Evolutionary conservation across 2,329 filamentous ascomycete genomes (phyloP).

Genomic region (Tympanopsis confertula): DNA sequence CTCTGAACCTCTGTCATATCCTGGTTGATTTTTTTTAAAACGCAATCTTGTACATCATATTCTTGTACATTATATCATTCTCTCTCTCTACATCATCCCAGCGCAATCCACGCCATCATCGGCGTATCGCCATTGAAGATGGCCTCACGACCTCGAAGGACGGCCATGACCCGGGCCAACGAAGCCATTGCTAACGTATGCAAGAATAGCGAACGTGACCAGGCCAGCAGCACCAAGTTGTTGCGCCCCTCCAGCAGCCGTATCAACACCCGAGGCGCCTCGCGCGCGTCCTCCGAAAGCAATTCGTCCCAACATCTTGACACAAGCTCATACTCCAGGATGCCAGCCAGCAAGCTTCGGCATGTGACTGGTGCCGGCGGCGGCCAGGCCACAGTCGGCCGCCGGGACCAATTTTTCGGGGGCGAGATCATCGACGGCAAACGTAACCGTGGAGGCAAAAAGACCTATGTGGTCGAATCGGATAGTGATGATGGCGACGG

Average conservation of each 20-base stretch:
- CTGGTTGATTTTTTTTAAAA: no score
- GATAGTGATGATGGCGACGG: slow-evolving; percentile 33
- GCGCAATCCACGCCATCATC: no score
- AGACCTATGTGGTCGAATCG: slow-evolving; percentile 48
- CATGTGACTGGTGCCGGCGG: slow-evolving; percentile 31
- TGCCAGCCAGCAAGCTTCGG: slow-evolving; percentile 36
- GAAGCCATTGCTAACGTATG: slow-evolving; percentile 37
- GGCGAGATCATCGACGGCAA: slow-evolving; percentile 36
- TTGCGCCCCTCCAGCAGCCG: slow-evolving; percentile 31
- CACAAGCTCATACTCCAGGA: slow-evolving; percentile 29
- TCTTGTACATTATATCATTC: no score
- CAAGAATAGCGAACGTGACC: slow-evolving; percentile 29
- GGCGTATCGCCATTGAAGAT: no score
- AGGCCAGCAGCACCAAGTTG: slow-evolving; percentile 32
- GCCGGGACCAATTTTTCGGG: slow-evolving; percentile 25
- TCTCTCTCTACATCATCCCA: no score
- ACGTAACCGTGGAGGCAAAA: slow-evolving; percentile 41
- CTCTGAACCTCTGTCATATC: no score
- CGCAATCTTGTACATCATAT: no score
- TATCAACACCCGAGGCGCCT: slow-evolving; percentile 31
- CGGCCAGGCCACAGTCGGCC: slow-evolving; percentile 12
- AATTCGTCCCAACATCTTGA: background rate
- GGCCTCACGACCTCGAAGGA: slow-evolving; percentile 34
- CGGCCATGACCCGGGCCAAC: slow-evolving; percentile 27
- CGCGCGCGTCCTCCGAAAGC: background rate